Evolutionary conservation across 169 alveolate species (phyloP).

Genomic region (Plasmodium adleri): DNA sequence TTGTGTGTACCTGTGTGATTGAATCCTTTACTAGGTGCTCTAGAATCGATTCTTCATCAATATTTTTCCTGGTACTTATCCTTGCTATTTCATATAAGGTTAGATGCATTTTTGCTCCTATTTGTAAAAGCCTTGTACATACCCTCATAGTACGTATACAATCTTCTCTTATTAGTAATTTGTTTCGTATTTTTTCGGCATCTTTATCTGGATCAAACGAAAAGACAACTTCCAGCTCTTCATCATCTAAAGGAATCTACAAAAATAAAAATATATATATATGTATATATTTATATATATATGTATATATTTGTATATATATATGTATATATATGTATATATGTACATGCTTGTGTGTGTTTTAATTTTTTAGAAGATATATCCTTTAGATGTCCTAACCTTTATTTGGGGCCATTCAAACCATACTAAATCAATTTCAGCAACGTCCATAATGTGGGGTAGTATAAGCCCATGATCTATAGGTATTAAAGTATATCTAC

Average conservation of each 20-base stretch:
- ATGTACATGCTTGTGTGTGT: no score
- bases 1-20: conserved; percentile 74
- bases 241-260: conserved; percentile 88
- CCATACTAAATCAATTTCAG: conserved; percentile 98
- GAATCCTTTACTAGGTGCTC: conserved; percentile 85
- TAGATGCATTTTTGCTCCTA: conserved; percentile 90
- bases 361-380: no score
- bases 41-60: conserved; percentile 91
- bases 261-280: background rate
- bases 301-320: background rate
- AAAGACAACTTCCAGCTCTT: conserved; percentile 87
- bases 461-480: conserved; percentile 98
- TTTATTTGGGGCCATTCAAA: conserved; percentile 97
- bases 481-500: conserved; percentile 95
- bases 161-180: conserved; percentile 89
- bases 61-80: conserved; percentile 87
- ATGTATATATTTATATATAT: background rate
- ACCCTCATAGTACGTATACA: conserved; percentile 93
- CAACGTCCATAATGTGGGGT: conserved; percentile 97
- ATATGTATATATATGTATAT: background rate
- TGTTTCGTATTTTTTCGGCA: conserved; percentile 89
- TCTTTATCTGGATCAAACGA: conserved; percentile 92
- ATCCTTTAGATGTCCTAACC: conserved; percentile 4
- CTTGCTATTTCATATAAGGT: conserved; percentile 91
- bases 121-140: conserved; percentile 89